A percentile compares a stretch with the other conserved stretches of the same genome.
These are phyloP conservation scores for maize (Zea mays) DNA, from an alignment of 176 grass and related monocot genomes.

Conservation along the genomic window DNA sequence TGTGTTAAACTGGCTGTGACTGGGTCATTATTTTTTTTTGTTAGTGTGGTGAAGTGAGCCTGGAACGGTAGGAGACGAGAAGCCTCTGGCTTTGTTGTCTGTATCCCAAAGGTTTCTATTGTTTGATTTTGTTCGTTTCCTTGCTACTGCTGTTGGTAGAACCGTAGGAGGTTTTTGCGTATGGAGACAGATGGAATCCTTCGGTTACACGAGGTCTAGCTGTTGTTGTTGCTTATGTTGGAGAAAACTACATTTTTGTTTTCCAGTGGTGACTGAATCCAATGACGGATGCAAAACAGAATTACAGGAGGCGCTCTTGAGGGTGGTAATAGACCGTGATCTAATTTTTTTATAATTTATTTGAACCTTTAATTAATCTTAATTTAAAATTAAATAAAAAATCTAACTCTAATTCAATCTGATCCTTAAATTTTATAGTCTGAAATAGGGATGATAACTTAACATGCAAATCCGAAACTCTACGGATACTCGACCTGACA, in stretches of 20 bases:
- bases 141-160: slow-evolving; percentile 28
- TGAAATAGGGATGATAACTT: too few relatives aligned
- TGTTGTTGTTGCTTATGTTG: neutral
- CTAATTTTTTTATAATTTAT: too few relatives aligned
- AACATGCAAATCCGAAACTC: too few relatives aligned
- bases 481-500: too few relatives aligned
- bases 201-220: neutral
- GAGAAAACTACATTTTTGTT: neutral
- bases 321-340: too few relatives aligned
- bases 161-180: neutral
- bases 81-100: slow-evolving; percentile 30
- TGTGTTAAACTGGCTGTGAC: neutral
- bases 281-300: too few relatives aligned
- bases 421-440: too few relatives aligned
- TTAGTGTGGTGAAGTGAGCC: slow-evolving; percentile 20
- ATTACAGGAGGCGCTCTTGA: too few relatives aligned
- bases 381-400: too few relatives aligned
- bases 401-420: too few relatives aligned
- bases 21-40: slow-evolving; percentile 26
- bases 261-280: too few relatives aligned
- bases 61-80: slow-evolving; percentile 28
- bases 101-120: neutral
- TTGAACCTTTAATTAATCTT: too few relatives aligned
- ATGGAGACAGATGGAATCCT: neutral
- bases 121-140: slow-evolving; percentile 9